Evolutionary conservation across 768 basidiomycete species (phyloP).

Genomic region (Psilocybe sp.): DNA sequence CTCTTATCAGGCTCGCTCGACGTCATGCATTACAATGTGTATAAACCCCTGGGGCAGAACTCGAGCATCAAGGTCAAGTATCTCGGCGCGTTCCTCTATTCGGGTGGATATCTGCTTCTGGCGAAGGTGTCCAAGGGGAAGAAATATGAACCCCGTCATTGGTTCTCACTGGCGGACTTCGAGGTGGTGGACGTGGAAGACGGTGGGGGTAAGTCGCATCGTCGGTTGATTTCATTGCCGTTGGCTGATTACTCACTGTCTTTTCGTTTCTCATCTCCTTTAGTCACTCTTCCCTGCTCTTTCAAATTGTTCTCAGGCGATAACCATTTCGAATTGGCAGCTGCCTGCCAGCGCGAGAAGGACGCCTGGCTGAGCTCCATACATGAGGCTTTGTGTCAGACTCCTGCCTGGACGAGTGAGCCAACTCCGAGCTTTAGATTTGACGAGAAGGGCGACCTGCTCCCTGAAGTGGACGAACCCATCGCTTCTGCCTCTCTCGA

Average conservation of each 20-base stretch:
- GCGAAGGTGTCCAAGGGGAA: constrained; percentile 82
- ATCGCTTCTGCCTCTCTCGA: constrained; percentile 32
- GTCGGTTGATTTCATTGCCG: background rate
- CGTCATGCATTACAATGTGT: constrained; percentile 69
- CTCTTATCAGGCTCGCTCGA: constrained; percentile 84
- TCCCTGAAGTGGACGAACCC: constrained; percentile 36
- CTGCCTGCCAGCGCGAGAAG: constrained; percentile 82
- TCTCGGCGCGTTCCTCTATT: constrained; percentile 86
- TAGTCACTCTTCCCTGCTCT: constrained; percentile 78
- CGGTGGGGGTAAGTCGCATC: constrained; percentile 63
- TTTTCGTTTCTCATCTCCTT: background rate
- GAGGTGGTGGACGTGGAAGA: constrained; percentile 66
- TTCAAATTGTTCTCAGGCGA: constrained; percentile 71
- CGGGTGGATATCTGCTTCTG: constrained; percentile 80
- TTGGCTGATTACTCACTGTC: background rate
- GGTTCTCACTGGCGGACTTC: constrained; percentile 78
- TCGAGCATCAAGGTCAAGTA: constrained; percentile 77
- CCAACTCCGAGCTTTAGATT: constrained; percentile 61
- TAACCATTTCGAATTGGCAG: constrained; percentile 83
- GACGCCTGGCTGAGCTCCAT: constrained; percentile 81
- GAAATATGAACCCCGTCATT: constrained; percentile 84
- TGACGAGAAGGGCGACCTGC: constrained; percentile 39
- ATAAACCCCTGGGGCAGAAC: constrained; percentile 38
- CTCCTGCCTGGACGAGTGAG: constrained; percentile 53
- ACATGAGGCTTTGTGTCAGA: constrained; percentile 43